Evolutionary conservation across 768 basidiomycete genomes (phyloP).

Genomic region (Gymnopilus junonius): DNA sequence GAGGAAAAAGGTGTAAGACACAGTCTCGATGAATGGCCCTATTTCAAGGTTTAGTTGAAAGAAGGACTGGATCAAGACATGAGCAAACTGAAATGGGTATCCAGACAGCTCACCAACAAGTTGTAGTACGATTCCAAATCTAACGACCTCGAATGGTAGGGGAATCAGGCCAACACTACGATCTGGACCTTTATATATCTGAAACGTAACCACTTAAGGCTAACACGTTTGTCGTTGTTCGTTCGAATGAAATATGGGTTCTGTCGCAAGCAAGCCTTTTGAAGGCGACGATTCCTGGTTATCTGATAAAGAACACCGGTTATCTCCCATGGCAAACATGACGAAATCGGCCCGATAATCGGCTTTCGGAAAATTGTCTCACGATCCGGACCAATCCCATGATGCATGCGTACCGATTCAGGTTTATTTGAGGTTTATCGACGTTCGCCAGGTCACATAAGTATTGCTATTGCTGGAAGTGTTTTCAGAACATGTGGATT

Average conservation of each 20-base stretch:
- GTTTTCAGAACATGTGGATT: background rate
- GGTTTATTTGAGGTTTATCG: background rate
- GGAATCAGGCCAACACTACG: background rate
- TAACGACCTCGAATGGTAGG: background rate
- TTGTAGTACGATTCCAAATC: background rate
- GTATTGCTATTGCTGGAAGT: background rate
- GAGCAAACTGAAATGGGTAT: background rate
- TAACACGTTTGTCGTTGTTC: background rate
- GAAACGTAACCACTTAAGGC: background rate
- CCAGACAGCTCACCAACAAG: background rate
- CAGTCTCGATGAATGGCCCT: background rate
- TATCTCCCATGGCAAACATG: constrained; percentile 10
- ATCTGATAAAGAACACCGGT: constrained; percentile 22
- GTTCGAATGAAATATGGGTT: background rate
- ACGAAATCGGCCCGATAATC: background rate
- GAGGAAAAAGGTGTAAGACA: background rate
- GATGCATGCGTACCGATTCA: background rate
- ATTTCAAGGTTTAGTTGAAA: background rate
- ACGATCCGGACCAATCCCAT: background rate
- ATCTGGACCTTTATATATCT: background rate
- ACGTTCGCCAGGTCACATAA: background rate
- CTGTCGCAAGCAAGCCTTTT: background rate
- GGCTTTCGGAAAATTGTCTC: background rate
- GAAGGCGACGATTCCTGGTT: constrained; percentile 10
- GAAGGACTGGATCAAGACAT: background rate